phyloP scores from a whole-genome alignment of 805 yeast genomes.

The Candida ovalis region DNA sequence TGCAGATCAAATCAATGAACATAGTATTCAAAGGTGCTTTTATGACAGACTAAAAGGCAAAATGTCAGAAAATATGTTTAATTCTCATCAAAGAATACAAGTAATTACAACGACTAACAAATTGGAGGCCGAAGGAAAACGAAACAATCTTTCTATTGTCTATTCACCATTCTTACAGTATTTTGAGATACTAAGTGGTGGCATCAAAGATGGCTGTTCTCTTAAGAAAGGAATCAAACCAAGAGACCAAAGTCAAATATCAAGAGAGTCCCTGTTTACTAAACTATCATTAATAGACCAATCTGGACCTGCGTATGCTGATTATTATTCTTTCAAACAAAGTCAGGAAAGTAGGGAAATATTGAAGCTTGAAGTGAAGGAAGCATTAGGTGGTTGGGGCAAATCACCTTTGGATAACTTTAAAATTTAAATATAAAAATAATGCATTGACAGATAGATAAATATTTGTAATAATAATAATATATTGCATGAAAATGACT shows the following conservation, averaged over 20 bases:
- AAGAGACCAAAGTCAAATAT: constrained; percentile 13
- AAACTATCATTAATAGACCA: neutral
- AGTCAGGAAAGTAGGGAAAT: constrained; percentile 1
- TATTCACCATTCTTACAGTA: constrained; percentile 18
- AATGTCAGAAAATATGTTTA: neutral
- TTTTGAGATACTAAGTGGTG: constrained; percentile 47
- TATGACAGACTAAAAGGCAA: constrained; percentile 15
- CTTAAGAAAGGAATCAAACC: constrained; percentile 13
- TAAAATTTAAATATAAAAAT: neutral
- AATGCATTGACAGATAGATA: neutral
- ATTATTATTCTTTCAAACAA: constrained; percentile 17
- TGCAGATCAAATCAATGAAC: constrained; percentile 20
- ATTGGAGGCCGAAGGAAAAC: constrained; percentile 4
- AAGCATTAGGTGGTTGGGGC: constrained; percentile 14
- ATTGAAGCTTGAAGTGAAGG: constrained; percentile 1
- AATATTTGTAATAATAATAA: neutral
- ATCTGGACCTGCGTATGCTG: neutral
- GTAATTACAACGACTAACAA: constrained; percentile 15
- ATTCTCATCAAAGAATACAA: constrained; percentile 1
- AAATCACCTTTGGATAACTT: constrained; percentile 5
- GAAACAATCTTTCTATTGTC: constrained; percentile 27
- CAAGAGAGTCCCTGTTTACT: constrained; percentile 8
- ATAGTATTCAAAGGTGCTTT: constrained; percentile 43
- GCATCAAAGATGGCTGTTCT: constrained; percentile 55
- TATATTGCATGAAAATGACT: constrained; percentile 1